phyloP scores from a whole-genome alignment of 176 grass and related monocot species.

The Eragrostis curvula region DNA sequence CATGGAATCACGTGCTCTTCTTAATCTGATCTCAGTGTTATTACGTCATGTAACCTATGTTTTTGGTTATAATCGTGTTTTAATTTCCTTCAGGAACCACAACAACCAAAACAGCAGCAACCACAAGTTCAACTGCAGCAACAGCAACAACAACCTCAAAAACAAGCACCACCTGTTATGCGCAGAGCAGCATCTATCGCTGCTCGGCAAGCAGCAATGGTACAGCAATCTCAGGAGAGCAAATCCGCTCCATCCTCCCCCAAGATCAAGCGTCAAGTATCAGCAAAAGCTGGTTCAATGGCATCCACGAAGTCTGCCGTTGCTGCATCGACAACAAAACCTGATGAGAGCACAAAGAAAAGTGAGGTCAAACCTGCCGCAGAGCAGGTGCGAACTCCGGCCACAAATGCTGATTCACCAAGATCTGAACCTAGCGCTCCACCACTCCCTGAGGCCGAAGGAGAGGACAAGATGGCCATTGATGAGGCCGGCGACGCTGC shows the following conservation, averaged over 20 bases:
- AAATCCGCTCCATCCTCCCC: slow-evolving; percentile 47
- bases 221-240: slow-evolving; percentile 59
- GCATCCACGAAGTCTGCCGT: slow-evolving; percentile 35
- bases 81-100: slow-evolving; percentile 43
- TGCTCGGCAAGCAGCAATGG: slow-evolving; percentile 55
- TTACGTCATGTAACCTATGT: neutral
- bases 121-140: slow-evolving; percentile 35
- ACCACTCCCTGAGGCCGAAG: slow-evolving; percentile 48
- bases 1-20: slow-evolving; percentile 8
- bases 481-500: slow-evolving; percentile 30
- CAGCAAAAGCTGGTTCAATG: slow-evolving; percentile 42
- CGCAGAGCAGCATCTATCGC: slow-evolving; percentile 56
- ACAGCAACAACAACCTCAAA: slow-evolving; percentile 45
- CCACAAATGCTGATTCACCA: slow-evolving; percentile 13
- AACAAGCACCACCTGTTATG: slow-evolving; percentile 42
- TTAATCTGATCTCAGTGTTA: slow-evolving; percentile 15
- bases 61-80: slow-evolving; percentile 33
- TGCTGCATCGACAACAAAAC: slow-evolving; percentile 39
- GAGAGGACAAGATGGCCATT: slow-evolving; percentile 48
- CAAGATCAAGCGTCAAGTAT: slow-evolving; percentile 63
- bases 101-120: slow-evolving; percentile 42
- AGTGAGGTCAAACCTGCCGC: slow-evolving; percentile 30
- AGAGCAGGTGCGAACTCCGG: slow-evolving; percentile 16
- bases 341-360: slow-evolving; percentile 50
- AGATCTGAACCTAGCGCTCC: slow-evolving; percentile 35